Base-by-base conservation (phyloP, 2,329 filamentous ascomycete species). In the Pseudogymnoascus verrucosus region DNA sequence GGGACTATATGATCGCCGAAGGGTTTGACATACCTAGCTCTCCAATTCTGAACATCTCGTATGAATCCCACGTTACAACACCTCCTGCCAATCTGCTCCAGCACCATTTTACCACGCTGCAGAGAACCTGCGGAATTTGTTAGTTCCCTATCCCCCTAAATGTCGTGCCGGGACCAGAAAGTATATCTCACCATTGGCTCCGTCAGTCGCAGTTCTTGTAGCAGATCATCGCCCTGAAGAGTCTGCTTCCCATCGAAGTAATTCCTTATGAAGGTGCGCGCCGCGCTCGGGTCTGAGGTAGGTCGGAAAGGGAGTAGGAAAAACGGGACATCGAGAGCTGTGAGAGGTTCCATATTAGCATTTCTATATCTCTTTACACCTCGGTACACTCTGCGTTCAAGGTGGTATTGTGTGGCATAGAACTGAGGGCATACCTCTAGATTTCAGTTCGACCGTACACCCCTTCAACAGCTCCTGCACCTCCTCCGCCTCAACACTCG, bases 51-150 rank as follows among this genome's bases (percentile, higher is more conserved):
- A 99, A 99, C 21, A 96, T 83, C 74, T 98, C 93, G 73, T 99
- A 99, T 44, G 91, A 91, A 72, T 97, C 92, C 95, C 95, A 98
- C 64, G 91, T 92, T 37, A 99, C 93, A 12, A 99, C 87, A 71
- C 95, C 95, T 65, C 92, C 91, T 44, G 89, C 86, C 61, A 99
- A 80, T 77, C 95, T 86, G 74, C 91, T 93, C 95, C 95, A 99
- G 76, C 93, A 98, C 95, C 95, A 99, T 80, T 98, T 99, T 68
- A 95, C 82, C 44, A 97, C 92, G 71, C 93, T 95, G 68, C 92
- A 93, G 62, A 99, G 84, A 64, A 96, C 92, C 91, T 96, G 67
- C 31, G 40, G 34, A 51, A 54, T 19, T 60, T 60, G 61, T 76
- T 71, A 76, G 70, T n/a, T 26, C 47, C 64, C 64, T 62, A 31